Conservation (phyloP, 495 filamentous ascomycete genomes). For the Podospora bellae-mahoneyi region DNA sequence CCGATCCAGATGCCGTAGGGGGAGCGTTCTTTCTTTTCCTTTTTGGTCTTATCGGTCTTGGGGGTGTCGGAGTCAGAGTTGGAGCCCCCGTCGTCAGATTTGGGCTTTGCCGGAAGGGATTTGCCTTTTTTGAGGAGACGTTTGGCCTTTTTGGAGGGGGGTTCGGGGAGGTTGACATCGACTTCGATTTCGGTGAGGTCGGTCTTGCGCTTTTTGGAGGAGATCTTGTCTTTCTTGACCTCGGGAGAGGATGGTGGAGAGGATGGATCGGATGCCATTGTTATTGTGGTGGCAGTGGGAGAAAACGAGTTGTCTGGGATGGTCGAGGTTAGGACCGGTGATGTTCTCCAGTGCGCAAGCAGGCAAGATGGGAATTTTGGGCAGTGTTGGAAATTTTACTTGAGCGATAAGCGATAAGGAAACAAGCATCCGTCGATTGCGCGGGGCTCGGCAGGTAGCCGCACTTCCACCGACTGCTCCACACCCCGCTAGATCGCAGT, state of each 20-base stretch:
- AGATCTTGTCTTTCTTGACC: constrained; percentile 12
- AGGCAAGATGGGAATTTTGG: neutral
- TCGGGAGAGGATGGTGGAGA: constrained; percentile 11
- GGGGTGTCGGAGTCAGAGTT: neutral
- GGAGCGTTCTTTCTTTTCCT: constrained; percentile 60
- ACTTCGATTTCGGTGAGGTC: constrained; percentile 76
- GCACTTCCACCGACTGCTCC: neutral
- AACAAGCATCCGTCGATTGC: constrained; percentile 12
- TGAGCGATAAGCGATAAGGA: constrained; percentile 28
- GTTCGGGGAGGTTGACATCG: constrained; percentile 80
- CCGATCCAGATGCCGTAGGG: constrained; percentile 92
- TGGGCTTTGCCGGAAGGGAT: constrained; percentile 41
- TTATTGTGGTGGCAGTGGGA: neutral
- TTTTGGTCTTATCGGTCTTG: constrained; percentile 28
- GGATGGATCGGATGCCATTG: constrained; percentile 16
- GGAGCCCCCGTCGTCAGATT: constrained; percentile 41
- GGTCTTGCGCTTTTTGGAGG: constrained; percentile 69
- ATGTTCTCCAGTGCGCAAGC: neutral
- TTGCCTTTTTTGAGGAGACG: constrained; percentile 78
- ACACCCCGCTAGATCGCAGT: constrained; percentile 2
- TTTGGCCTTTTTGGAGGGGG: constrained; percentile 86
- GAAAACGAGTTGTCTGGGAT: neutral
- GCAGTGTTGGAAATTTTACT: constrained; percentile 24
- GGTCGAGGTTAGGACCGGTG: neutral
- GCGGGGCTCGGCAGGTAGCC: constrained; percentile 1